Percentiles rank a stretch among this genome's conserved stretches.
phyloP scores from a whole-genome alignment of 352 stramenopile genomes.

The Pythium rishiriense region DNA sequence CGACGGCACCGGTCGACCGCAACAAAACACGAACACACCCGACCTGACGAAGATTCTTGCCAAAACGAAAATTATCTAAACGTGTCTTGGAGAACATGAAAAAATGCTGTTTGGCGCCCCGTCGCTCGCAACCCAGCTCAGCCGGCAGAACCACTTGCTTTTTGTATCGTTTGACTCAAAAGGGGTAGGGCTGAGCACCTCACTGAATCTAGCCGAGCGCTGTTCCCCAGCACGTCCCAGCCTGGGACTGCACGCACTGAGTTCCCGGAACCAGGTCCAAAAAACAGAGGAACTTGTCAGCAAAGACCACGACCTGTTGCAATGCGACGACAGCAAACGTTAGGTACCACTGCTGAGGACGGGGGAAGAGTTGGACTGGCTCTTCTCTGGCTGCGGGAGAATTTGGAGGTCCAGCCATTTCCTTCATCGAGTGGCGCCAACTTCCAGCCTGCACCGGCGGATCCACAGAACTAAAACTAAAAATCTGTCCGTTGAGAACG shows the following conservation, averaged over 20 bases:
- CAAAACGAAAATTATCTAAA: constrained; percentile 10
- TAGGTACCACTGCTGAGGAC: constrained; percentile 11
- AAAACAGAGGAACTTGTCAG: background rate
- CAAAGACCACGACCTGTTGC: background rate
- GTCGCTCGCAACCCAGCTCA: constrained; percentile 16
- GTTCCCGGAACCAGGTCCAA: constrained; percentile 12
- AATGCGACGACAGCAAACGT: constrained; percentile 19
- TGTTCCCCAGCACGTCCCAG: no score
- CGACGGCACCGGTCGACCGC: constrained; percentile 1
- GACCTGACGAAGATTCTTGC: constrained; percentile 18
- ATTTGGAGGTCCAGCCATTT: constrained; percentile 3
- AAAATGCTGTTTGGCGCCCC: background rate
- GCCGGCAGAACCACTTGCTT: background rate
- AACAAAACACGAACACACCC: constrained; percentile 6
- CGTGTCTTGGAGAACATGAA: background rate
- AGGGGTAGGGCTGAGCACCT: constrained; percentile 18
- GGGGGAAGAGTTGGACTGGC: constrained; percentile 20
- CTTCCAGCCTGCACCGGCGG: background rate
- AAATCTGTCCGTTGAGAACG: constrained; percentile 6
- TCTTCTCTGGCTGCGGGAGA: constrained; percentile 15
- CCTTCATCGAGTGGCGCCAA: background rate
- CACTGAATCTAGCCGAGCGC: constrained; percentile 20
- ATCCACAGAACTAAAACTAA: background rate
- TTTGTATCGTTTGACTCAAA: constrained; percentile 17
- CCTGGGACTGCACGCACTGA: constrained; percentile 18